phyloP scores from a whole-genome alignment of 2,329 filamentous ascomycete species.

The Cephalotrichum gorgonifer region DNA sequence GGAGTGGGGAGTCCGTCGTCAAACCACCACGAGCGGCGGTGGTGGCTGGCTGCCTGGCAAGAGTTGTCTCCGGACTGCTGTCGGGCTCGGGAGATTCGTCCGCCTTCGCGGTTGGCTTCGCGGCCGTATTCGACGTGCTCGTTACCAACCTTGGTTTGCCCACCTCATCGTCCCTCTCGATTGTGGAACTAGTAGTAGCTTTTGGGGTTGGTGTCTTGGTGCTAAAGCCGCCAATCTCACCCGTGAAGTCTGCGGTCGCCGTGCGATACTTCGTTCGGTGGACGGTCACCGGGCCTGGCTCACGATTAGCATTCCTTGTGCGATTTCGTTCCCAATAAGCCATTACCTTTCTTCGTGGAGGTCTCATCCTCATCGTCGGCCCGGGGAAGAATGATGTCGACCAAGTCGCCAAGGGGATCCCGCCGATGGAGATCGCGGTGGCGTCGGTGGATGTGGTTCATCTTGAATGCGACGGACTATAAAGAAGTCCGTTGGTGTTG shows the following conservation, averaged over 20 bases:
- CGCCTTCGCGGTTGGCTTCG: too few relatives aligned
- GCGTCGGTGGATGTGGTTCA: background rate
- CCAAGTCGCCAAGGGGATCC: background rate
- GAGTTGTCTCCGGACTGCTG: too few relatives aligned
- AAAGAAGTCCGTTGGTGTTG: background rate
- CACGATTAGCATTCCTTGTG: background rate
- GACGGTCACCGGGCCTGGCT: background rate
- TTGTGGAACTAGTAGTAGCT: too few relatives aligned
- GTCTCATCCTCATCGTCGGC: background rate
- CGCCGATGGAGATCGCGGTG: background rate
- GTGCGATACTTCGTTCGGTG: slow-evolving; percentile 3
- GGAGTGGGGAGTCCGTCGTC: too few relatives aligned
- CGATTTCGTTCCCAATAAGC: too few relatives aligned
- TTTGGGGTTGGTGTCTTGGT: slow-evolving; percentile 7
- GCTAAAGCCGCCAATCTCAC: slow-evolving; percentile 2
- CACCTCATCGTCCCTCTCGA: background rate
- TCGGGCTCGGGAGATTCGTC: too few relatives aligned
- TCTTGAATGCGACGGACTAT: background rate
- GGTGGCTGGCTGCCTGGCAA: too few relatives aligned
- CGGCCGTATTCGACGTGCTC: too few relatives aligned
- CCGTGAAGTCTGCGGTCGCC: background rate
- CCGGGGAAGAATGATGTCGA: background rate
- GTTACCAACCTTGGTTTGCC: background rate
- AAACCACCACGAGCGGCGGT: too few relatives aligned
- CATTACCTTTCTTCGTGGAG: background rate